Conservation (phyloP, 768 basidiomycete species). For the Russula virescens region DNA sequence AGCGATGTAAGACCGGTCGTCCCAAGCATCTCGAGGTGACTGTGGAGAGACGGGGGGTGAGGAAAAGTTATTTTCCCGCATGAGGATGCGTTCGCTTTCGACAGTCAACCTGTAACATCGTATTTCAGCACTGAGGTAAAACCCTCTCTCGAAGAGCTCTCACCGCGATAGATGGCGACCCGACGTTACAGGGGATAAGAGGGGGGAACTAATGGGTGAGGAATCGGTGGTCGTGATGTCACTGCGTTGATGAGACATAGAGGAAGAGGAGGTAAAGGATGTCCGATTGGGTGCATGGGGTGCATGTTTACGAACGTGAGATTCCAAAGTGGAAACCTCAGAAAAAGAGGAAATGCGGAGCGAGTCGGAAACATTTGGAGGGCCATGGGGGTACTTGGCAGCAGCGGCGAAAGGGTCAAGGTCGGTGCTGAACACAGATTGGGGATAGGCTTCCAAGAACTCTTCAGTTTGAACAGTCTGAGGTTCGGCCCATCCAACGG, state of each 20-base stretch:
- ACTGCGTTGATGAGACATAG: constrained; percentile 39
- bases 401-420: constrained; percentile 59
- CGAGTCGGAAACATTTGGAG: constrained; percentile 38
- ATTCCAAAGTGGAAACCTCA: constrained; percentile 44
- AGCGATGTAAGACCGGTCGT: constrained; percentile 4
- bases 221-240: constrained; percentile 22
- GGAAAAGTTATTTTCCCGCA: constrained; percentile 8
- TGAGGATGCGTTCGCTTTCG: constrained; percentile 19
- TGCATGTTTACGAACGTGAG: constrained; percentile 37
- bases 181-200: constrained; percentile 9
- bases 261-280: constrained; percentile 56
- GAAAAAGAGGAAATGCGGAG: constrained; percentile 49
- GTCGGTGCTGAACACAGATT: constrained; percentile 59
- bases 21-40: not conserved
- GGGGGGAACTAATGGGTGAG: constrained; percentile 15
- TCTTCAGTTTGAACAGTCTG: constrained; percentile 48
- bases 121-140: not conserved
- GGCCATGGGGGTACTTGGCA: constrained; percentile 39
- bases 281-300: constrained; percentile 37
- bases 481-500: constrained; percentile 50
- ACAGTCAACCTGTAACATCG: constrained; percentile 14
- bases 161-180: constrained; percentile 20
- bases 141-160: not conserved
- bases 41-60: constrained; percentile 12
- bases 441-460: constrained; percentile 29